Evolutionary conservation across 2,329 filamentous ascomycete genomes (phyloP).

Genomic region (Fonsecaea monophora): DNA sequence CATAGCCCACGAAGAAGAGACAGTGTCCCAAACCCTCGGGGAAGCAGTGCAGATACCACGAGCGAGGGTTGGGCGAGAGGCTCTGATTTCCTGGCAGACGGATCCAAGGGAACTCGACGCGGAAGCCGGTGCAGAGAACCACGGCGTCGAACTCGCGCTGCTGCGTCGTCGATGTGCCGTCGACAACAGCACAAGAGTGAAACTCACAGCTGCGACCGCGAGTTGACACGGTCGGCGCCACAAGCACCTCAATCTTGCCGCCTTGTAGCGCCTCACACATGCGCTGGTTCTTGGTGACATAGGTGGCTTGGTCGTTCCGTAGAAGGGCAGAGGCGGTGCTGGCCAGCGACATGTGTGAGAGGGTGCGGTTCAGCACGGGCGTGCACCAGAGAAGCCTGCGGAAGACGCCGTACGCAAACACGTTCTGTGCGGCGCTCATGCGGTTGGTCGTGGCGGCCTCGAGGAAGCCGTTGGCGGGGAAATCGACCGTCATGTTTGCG

Average conservation of each 20-base stretch:
- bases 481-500: slow-evolving; percentile 22
- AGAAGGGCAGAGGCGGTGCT: slow-evolving; percentile 18
- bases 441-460: slow-evolving; percentile 26
- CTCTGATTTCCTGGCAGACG: not conserved
- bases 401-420: slow-evolving; percentile 25
- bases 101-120: slow-evolving; percentile 21
- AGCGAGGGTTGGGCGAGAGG: slow-evolving; percentile 24
- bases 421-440: slow-evolving; percentile 28
- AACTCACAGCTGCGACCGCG: slow-evolving; percentile 17
- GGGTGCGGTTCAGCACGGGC: slow-evolving; percentile 21
- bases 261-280: slow-evolving; percentile 28
- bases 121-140: slow-evolving; percentile 24
- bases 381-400: slow-evolving; percentile 24
- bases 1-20: slow-evolving; percentile 28
- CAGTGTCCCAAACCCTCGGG: slow-evolving; percentile 24
- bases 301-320: slow-evolving; percentile 28
- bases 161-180: slow-evolving; percentile 6
- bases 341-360: slow-evolving; percentile 22
- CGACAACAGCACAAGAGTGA: not conserved
- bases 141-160: slow-evolving; percentile 23
- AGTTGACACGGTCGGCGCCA: slow-evolving; percentile 13
- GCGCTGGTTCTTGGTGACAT: slow-evolving; percentile 28
- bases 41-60: slow-evolving; percentile 29
- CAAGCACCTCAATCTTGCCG: slow-evolving; percentile 20
- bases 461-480: slow-evolving; percentile 27